phyloP scores from a whole-genome alignment of 1,284 basidiomycete species.

The Phaffia rhodozyma region DNA sequence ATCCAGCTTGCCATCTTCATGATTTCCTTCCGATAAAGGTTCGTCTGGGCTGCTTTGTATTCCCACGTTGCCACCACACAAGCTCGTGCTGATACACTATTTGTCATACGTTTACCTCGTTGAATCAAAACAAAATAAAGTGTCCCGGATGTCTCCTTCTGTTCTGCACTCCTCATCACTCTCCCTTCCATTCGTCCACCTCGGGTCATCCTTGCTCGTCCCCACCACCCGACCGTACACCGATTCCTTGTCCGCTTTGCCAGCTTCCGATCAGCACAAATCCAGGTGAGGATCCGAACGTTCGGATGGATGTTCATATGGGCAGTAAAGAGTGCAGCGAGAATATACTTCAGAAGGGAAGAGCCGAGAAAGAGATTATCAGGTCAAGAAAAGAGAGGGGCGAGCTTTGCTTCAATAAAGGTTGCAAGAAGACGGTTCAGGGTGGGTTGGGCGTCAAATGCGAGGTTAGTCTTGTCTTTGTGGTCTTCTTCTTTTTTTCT shows the following conservation, averaged over 20 bases:
- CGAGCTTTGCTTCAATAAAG: constrained; percentile 2
- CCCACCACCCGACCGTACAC: constrained; percentile 12
- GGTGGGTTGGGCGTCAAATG: constrained; percentile 14
- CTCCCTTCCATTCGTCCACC: constrained; percentile 8
- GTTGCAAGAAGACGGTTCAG: constrained; percentile 4
- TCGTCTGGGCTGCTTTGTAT: not conserved
- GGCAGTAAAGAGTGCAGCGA: not conserved
- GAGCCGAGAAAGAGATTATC: not conserved
- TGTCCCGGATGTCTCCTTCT: constrained; percentile 13
- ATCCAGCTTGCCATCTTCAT: constrained; percentile 8
- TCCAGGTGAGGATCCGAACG: constrained; percentile 6
- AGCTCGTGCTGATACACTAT: too few species aligned
- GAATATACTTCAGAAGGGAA: not conserved
- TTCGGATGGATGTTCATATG: constrained; percentile 10
- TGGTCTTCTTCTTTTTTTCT: too few species aligned
- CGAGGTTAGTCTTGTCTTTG: not conserved
- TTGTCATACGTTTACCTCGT: too few species aligned
- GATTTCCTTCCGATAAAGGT: constrained; percentile 15
- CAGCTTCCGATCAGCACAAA: not conserved
- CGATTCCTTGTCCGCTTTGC: constrained; percentile 16
- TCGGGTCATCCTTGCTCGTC: constrained; percentile 10
- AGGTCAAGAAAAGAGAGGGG: not conserved
- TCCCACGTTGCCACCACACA: too few species aligned
- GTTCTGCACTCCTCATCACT: constrained; percentile 12
- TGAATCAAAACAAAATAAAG: not conserved